These are phyloP conservation scores for Collybiopsis luxurians DNA, from an alignment of 768 basidiomycete species.

Conservation along the genomic window DNA sequence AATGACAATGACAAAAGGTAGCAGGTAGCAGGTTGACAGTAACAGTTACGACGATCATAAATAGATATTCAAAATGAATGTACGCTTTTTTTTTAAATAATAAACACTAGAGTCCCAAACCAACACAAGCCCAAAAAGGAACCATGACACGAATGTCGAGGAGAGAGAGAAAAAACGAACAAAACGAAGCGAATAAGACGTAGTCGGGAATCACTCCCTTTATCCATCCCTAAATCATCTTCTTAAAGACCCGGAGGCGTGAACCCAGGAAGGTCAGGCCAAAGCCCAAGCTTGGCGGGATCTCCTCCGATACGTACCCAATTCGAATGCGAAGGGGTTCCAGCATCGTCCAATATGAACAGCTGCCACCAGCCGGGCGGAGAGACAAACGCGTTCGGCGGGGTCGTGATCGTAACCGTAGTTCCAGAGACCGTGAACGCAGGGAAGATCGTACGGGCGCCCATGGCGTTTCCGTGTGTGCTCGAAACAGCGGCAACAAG, in stretches of 20 bases:
- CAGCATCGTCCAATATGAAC: slow-evolving; percentile 71
- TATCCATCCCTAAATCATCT: too few relatives aligned
- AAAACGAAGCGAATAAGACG: too few relatives aligned
- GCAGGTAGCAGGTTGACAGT: too few relatives aligned
- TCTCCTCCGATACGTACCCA: slow-evolving; percentile 84
- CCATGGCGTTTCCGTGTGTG: slow-evolving; percentile 79
- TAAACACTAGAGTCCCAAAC: neutral
- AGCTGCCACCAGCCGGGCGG: slow-evolving; percentile 80
- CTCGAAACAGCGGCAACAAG: slow-evolving; percentile 71
- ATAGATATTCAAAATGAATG: too few relatives aligned
- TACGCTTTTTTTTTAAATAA: too few relatives aligned
- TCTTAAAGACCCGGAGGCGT: slow-evolving; percentile 21
- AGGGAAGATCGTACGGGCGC: slow-evolving; percentile 70
- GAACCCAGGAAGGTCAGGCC: slow-evolving; percentile 72
- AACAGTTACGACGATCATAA: too few relatives aligned
- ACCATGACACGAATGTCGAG: too few relatives aligned
- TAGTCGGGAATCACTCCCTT: too few relatives aligned
- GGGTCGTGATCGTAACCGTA: slow-evolving; percentile 74
- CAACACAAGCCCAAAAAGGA: too few relatives aligned
- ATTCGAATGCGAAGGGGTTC: slow-evolving; percentile 66
- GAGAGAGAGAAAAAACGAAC: too few relatives aligned
- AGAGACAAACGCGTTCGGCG: slow-evolving; percentile 63
- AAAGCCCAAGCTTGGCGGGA: slow-evolving; percentile 65
- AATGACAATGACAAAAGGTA: too few relatives aligned
- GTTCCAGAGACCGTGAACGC: slow-evolving; percentile 65